A percentile compares a stretch with the other conserved stretches of the same genome.
phyloP scores from a whole-genome alignment of 225 moss, liverwort and hornwort species.

The Marchantia paleacea region DNA sequence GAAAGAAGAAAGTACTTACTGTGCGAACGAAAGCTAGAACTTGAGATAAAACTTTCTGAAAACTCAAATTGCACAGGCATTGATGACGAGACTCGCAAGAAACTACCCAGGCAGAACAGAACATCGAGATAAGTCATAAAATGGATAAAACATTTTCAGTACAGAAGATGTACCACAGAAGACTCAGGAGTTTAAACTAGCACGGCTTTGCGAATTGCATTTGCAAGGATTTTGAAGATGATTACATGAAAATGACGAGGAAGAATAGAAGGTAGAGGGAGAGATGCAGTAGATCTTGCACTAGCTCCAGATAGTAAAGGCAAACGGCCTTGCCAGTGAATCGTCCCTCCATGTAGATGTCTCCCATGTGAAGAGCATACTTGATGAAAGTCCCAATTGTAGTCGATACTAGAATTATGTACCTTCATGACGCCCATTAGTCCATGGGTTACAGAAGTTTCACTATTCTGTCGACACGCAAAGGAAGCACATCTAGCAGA shows the following conservation, averaged over 20 bases:
- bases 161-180: background rate
- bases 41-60: background rate
- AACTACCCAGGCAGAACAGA: background rate
- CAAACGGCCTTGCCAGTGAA: conserved; percentile 81
- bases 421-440: conserved; percentile 47
- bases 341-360: conserved; percentile 70
- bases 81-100: background rate
- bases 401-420: conserved; percentile 65
- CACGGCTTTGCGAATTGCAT: background rate
- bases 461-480: background rate
- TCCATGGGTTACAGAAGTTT: background rate
- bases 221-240: background rate
- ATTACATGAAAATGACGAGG: conserved; percentile 87
- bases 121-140: background rate
- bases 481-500: background rate
- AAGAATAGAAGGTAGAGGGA: conserved; percentile 85
- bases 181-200: background rate
- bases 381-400: conserved; percentile 71
- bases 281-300: conserved; percentile 83
- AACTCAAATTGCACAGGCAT: background rate
- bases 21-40: background rate
- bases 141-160: background rate
- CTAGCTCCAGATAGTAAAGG: conserved; percentile 88
- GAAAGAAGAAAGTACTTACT: too few relatives aligned
- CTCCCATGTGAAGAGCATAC: conserved; percentile 74